phyloP scores from a whole-genome alignment of 2,329 filamentous ascomycete species.

The Neonectria magnoliae region DNA sequence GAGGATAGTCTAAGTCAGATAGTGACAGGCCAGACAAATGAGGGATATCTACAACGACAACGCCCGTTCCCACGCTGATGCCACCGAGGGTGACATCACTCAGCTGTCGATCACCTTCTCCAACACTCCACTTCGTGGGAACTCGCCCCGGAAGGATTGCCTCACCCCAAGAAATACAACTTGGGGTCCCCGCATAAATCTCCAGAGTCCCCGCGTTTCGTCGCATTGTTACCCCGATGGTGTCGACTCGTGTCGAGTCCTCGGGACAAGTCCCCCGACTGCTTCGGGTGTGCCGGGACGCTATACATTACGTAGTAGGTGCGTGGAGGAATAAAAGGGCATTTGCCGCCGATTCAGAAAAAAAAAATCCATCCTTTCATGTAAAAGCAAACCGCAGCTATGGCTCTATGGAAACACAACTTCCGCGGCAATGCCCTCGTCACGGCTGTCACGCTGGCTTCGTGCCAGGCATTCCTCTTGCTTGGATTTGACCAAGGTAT shows the following conservation, averaged over 20 bases:
- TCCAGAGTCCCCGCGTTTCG: slow-evolving; percentile 20
- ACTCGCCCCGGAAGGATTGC: slow-evolving; percentile 3
- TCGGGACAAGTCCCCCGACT: slow-evolving; percentile 3
- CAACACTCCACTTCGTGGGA: slow-evolving; percentile 2
- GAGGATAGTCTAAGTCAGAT: no score
- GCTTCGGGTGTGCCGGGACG: not conserved
- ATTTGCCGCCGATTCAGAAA: not conserved
- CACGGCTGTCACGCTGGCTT: slow-evolving; percentile 14
- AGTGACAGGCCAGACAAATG: not conserved
- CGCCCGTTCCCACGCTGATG: not conserved
- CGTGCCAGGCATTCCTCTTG: slow-evolving; percentile 18
- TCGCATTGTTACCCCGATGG: slow-evolving; percentile 17
- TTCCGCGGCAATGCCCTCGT: slow-evolving; percentile 15
- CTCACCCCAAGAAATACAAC: not conserved
- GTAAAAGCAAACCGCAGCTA: not conserved
- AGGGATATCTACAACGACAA: not conserved
- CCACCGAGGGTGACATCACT: slow-evolving; percentile 2
- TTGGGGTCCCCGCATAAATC: slow-evolving; percentile 10
- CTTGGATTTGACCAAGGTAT: slow-evolving; percentile 19
- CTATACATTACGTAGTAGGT: not conserved
- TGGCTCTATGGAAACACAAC: slow-evolving; percentile 17
- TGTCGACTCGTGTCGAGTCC: not conserved
- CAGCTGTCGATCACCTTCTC: slow-evolving; percentile 10
- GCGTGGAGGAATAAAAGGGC: not conserved
- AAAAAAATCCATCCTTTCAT: not conserved